These are phyloP conservation scores for Populus trichocarpa DNA, from an alignment of 441 rosid species.

Conservation along the genomic window DNA sequence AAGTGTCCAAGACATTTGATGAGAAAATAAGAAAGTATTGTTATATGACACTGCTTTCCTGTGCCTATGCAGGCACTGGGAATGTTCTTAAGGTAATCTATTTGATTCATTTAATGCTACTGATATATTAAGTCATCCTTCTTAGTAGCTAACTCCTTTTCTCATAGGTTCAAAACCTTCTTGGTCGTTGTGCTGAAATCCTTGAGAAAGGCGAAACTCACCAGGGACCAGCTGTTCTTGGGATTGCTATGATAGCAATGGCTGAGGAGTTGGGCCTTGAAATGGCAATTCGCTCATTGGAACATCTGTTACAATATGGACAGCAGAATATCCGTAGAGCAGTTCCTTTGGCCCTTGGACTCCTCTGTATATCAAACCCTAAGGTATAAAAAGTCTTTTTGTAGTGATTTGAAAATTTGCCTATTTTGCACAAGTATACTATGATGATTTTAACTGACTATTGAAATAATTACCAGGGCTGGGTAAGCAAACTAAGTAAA, in stretches of 20 bases:
- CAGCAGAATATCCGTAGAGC: slow-evolving; percentile 84
- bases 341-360: slow-evolving; percentile 96
- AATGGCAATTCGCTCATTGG: slow-evolving; percentile 90
- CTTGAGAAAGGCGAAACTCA: slow-evolving; percentile 78
- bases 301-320: slow-evolving; percentile 91
- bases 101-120: not conserved
- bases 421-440: not conserved
- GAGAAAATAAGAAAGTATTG: slow-evolving; percentile 81
- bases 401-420: not conserved
- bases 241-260: slow-evolving; percentile 99
- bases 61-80: slow-evolving; percentile 98
- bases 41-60: slow-evolving; percentile 85
- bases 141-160: not conserved
- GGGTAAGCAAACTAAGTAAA: not conserved
- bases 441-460: not conserved
- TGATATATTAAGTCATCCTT: slow-evolving; percentile 1
- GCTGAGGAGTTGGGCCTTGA: slow-evolving; percentile 96
- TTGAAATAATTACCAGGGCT: not conserved
- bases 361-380: slow-evolving; percentile 94
- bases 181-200: slow-evolving; percentile 82
- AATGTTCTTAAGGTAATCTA: slow-evolving; percentile 79
- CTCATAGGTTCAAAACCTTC: slow-evolving; percentile 81
- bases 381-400: slow-evolving; percentile 51
- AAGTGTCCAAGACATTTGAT: slow-evolving; percentile 84
- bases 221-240: slow-evolving; percentile 97